Conservation (phyloP, 2,329 filamentous ascomycete genomes). For the Dendrostoma leiphaemia region DNA sequence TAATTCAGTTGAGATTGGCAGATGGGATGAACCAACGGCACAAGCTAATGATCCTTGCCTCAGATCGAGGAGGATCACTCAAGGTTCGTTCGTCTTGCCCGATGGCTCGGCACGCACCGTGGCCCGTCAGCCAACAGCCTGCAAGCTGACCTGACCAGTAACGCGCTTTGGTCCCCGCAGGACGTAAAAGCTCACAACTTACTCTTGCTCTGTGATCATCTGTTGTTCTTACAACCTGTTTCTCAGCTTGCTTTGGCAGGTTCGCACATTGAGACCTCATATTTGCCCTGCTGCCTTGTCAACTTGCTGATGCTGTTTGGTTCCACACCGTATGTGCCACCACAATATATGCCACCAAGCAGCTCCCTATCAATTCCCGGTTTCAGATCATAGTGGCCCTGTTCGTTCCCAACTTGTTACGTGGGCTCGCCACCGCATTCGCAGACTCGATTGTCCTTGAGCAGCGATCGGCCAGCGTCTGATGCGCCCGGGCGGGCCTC, state of each 20-base stretch:
- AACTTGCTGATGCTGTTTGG: not conserved
- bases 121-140: not conserved
- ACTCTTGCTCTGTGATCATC: not conserved
- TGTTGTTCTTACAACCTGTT: not conserved
- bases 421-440: too few relatives aligned
- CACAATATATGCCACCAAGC: not conserved
- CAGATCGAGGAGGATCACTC: not conserved
- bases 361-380: not conserved
- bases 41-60: not conserved
- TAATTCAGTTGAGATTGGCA: not conserved
- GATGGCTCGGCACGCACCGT: not conserved
- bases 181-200: not conserved
- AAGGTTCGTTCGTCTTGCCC: not conserved
- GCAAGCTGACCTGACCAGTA: not conserved
- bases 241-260: too few relatives aligned
- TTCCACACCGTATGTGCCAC: not conserved
- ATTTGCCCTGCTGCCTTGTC: not conserved
- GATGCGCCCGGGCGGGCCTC: not conserved
- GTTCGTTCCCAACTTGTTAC: not conserved
- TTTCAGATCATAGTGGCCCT: not conserved
- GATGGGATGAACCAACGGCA: not conserved
- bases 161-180: not conserved
- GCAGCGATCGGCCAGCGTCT: not conserved
- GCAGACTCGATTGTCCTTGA: not conserved
- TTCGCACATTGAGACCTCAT: too few relatives aligned